phyloP scores from a whole-genome alignment of 805 yeast species.

The Wickerhamomyces xylosicus region DNA sequence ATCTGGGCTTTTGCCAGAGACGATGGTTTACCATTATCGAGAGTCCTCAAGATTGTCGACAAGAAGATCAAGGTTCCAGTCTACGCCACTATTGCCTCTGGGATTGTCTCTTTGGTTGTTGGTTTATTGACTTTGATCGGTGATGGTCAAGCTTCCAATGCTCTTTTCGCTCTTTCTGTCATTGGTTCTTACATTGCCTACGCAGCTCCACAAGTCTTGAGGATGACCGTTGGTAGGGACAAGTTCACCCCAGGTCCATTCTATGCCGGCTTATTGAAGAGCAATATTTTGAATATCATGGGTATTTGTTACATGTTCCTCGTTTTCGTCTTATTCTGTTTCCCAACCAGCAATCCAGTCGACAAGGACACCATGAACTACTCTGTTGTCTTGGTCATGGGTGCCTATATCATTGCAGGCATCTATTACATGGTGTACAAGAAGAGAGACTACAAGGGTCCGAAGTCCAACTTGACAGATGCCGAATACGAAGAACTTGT shows the following conservation, averaged over 20 bases:
- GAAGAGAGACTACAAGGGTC: slow-evolving; percentile 47
- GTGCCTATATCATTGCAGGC: slow-evolving; percentile 45
- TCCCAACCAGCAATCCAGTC: slow-evolving; percentile 40
- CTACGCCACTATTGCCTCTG: slow-evolving; percentile 48
- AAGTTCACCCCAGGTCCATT: slow-evolving; percentile 55
- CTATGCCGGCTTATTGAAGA: slow-evolving; percentile 39
- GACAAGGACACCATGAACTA: slow-evolving; percentile 46
- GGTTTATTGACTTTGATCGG: slow-evolving; percentile 54
- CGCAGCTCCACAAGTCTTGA: slow-evolving; percentile 47
- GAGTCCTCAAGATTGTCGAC: slow-evolving; percentile 43
- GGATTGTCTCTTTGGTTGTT: slow-evolving; percentile 35
- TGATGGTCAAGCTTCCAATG: slow-evolving; percentile 43
- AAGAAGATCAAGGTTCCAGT: slow-evolving; percentile 46
- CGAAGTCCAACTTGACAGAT: slow-evolving; percentile 25
- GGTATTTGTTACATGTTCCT: slow-evolving; percentile 39
- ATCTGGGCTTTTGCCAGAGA: slow-evolving; percentile 73
- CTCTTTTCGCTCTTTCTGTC: slow-evolving; percentile 56
- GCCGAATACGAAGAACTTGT: slow-evolving; percentile 23
- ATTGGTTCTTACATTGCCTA: slow-evolving; percentile 57
- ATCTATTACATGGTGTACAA: slow-evolving; percentile 44
- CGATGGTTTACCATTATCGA: slow-evolving; percentile 55
- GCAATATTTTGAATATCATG: slow-evolving; percentile 30
- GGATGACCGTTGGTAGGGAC: slow-evolving; percentile 31
- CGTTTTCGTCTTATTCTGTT: slow-evolving; percentile 44
- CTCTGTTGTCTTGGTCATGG: slow-evolving; percentile 53